Evolutionary conservation across 2,329 filamentous ascomycete genomes (phyloP).

Genomic region (Zymoseptoria crescenta): DNA sequence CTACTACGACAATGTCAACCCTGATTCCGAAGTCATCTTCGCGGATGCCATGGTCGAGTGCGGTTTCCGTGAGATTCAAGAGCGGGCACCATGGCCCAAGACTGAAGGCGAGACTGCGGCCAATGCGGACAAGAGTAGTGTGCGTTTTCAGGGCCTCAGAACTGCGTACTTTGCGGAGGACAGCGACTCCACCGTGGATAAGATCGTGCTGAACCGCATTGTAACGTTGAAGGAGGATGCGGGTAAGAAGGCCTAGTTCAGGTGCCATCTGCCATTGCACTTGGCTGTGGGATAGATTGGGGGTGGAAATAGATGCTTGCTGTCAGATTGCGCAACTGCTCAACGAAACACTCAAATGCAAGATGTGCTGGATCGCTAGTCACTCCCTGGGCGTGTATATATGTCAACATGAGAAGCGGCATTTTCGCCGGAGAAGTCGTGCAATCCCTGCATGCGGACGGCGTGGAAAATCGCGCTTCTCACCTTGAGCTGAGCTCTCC

Average conservation of each 20-base stretch:
- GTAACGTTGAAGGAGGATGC: slow-evolving; percentile 83
- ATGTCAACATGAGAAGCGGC: no score
- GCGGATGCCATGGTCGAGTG: slow-evolving; percentile 70
- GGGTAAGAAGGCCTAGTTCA: slow-evolving; percentile 47
- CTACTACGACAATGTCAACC: slow-evolving; percentile 77
- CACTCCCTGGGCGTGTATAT: no score
- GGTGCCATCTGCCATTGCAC: background rate
- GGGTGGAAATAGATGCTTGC: no score
- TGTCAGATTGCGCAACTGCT: no score
- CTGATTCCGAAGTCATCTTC: slow-evolving; percentile 74
- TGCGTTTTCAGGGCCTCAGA: slow-evolving; percentile 86
- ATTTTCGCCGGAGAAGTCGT: no score
- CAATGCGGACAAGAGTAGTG: slow-evolving; percentile 54
- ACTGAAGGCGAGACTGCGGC: slow-evolving; percentile 60
- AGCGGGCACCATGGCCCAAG: slow-evolving; percentile 72
- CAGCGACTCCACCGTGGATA: slow-evolving; percentile 55
- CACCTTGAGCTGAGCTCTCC: no score
- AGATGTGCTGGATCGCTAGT: no score
- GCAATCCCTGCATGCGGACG: no score
- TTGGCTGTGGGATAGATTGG: background rate
- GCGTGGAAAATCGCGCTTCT: no score
- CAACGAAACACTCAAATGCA: no score
- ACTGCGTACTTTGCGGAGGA: slow-evolving; percentile 80
- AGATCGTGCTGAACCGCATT: slow-evolving; percentile 81
- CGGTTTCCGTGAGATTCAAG: slow-evolving; percentile 70